These are phyloP conservation scores for Xylaria sp. DNA, from an alignment of 2,329 filamentous ascomycete species.

Conservation along the genomic window DNA sequence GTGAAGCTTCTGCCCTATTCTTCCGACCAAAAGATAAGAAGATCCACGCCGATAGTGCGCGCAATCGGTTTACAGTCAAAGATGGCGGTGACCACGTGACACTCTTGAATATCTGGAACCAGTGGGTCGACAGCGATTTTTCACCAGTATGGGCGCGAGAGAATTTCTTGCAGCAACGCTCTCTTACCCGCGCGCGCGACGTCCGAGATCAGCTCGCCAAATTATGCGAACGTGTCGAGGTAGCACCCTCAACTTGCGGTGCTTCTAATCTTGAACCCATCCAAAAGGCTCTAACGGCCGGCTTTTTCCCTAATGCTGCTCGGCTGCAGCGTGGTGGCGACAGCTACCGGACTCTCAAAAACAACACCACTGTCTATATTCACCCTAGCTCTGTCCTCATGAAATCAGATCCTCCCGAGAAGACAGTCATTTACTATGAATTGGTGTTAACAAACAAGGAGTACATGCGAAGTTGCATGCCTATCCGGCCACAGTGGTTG, in stretches of 20 bases:
- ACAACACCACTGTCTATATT: constrained; percentile 85
- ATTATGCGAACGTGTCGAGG: constrained; percentile 91
- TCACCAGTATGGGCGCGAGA: constrained; percentile 86
- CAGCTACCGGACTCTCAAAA: constrained; percentile 90
- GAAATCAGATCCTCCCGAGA: constrained; percentile 74
- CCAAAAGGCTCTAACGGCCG: constrained; percentile 84
- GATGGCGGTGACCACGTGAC: constrained; percentile 91
- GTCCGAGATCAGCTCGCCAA: constrained; percentile 91
- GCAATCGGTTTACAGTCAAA: constrained; percentile 85
- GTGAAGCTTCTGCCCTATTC: constrained; percentile 87
- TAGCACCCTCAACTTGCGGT: constrained; percentile 72
- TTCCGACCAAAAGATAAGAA: constrained; percentile 98
- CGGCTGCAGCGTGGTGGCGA: constrained; percentile 82
- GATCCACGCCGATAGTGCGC: constrained; percentile 89
- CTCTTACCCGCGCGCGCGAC: constrained; percentile 85
- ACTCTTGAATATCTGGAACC: constrained; percentile 90
- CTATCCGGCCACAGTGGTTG: constrained; percentile 83
- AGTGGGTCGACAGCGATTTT: constrained; percentile 93
- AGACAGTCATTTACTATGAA: constrained; percentile 88
- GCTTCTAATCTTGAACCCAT: constrained; percentile 76
- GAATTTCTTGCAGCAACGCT: constrained; percentile 91
- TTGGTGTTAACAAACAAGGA: constrained; percentile 84
- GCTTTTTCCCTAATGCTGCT: constrained; percentile 94
- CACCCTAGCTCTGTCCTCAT: constrained; percentile 86
- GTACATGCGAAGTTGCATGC: constrained; percentile 89